Evolutionary conservation across 495 filamentous ascomycete species (phyloP), one percentile per base, ranked within the genome.

Genomic region (Neurospora sp.): DNA sequence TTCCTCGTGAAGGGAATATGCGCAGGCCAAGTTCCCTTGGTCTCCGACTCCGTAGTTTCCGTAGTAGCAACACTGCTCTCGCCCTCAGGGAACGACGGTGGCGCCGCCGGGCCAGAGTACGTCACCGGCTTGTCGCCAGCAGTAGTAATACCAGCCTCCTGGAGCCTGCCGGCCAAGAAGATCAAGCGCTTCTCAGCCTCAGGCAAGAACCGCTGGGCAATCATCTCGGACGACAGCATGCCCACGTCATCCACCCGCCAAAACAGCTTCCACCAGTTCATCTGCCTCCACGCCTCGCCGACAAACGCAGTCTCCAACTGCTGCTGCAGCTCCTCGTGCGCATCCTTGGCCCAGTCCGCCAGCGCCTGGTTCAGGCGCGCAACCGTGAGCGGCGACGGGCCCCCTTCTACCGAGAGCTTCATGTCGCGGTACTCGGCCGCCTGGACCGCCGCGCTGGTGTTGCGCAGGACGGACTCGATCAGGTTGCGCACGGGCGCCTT

Each of bases 211-310:
- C 86, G 85, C 69, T 85, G 86, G 42, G 88, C 86, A 4, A 98
- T 81, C 71, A 97, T 89, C 74, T 96, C 92, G 3, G 89, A 89
- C 2, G 91, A 88, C 69, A 96, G 89, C 86, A 93, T 90, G 39
- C 87, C 86, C 46, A 99, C 93, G 76, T 98, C 95, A 80, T 98
- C 96, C 66, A 93, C 93, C 14, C 92, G 90, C 93, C 94, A 98
- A 78, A 97, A 90, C 14, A 99, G 88, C 79, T 96, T 97, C 92
- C 93, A 98, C 96, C 95, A 99, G 11, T 88, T 86, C 2, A 97
- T 84, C 20, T 89, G 90, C 3, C 86, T 85, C 95, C 95, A 98
- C 37, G 86, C 81, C 46, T 83, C 84, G 44, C 88, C 89, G 14
- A 86, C 80, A 76, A 97, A 95, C 5, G 92, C 93, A 40, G 84